These are phyloP conservation scores for Sanguinoderma infundibulare DNA, from an alignment of 1,284 basidiomycete species.

Conservation along the genomic window DNA sequence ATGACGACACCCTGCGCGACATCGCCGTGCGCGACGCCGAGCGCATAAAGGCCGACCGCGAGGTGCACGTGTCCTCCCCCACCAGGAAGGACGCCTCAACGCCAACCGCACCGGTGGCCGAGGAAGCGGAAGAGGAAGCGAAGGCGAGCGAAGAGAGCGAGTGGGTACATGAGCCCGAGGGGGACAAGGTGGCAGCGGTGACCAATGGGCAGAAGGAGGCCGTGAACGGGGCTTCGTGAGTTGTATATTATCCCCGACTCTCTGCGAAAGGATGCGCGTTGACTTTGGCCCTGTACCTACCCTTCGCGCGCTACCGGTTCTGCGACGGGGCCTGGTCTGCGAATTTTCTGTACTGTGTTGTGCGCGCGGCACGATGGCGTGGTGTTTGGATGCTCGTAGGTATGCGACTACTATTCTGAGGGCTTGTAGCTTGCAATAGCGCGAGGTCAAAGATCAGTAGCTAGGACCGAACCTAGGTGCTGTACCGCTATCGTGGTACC, in stretches of 20 bases:
- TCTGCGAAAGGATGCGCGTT: neutral
- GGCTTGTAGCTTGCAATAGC: too few relatives aligned
- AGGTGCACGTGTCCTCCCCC: conserved; percentile 6
- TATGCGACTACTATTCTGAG: too few relatives aligned
- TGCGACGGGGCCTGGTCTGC: neutral
- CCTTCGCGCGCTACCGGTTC: neutral
- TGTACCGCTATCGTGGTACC: too few relatives aligned
- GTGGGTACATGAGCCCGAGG: conserved; percentile 17
- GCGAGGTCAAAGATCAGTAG: too few relatives aligned
- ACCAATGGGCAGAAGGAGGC: neutral
- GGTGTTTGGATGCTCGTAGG: too few relatives aligned
- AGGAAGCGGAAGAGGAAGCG: too few relatives aligned
- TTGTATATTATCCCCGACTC: neutral
- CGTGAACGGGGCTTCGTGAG: neutral
- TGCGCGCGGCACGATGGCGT: too few relatives aligned
- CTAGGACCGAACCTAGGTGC: too few relatives aligned
- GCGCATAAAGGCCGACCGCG: conserved; percentile 29
- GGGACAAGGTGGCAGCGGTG: neutral
- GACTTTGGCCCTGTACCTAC: neutral
- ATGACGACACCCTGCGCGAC: conserved; percentile 22
- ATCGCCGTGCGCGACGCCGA: conserved; percentile 30
- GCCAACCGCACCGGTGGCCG: too few relatives aligned
- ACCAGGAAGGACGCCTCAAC: conserved; percentile 21
- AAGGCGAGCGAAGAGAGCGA: conserved; percentile 19
- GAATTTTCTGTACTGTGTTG: neutral